Evolutionary conservation across 768 basidiomycete genomes (phyloP), one percentile per base, ranked within the genome.

Genomic region (Polyporus arcularius): DNA sequence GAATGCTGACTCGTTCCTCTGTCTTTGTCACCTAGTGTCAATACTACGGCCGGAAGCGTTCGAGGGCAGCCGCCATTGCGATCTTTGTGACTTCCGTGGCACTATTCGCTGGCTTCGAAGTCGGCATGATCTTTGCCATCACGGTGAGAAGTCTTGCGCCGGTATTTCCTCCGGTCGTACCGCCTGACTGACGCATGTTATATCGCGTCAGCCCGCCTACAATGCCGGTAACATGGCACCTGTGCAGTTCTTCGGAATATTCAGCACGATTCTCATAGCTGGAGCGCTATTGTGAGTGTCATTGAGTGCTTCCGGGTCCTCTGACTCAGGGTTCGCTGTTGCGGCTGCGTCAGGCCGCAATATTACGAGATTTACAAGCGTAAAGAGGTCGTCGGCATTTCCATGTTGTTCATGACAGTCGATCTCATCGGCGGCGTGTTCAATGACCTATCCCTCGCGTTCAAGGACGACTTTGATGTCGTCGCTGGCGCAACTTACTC

Each of bases 361-460:
- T 93, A 88, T 67, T 85, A 80, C 71, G 89, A 92, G 68, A 92
- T 94, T 47, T 88, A 81, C 73, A 81, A 82, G 62, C 77, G 79
- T 66, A 78, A 77, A 63, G 81, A 85, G 63, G 86, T 89, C 41
- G 68, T 83, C 26, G 91, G 92, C 8, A 84, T 94, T 53, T 89
- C 87, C 0, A 74, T 89, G 46, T 45, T 77, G 7, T 92, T 93
- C 75, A 86, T 93, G 76, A 64, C 73, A 9, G 78, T 93, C 53
- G 92, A 94, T 68, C 78, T 86, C 55, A 68, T 85, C 9, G 92
- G 90, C 32, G 86, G 83, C 5, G 72, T 92, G 2, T 91, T 91
- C 74, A 87, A 83, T 56, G 78, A 83, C 61, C 75, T 90, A 7
- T 88, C 87, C 30, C 78, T 92, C n/a, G 80, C 76, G 38, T 90